Evolutionary conservation across 1,139 yeast species (phyloP).

Genomic region (Nadsonia starkeyi-henricii): DNA sequence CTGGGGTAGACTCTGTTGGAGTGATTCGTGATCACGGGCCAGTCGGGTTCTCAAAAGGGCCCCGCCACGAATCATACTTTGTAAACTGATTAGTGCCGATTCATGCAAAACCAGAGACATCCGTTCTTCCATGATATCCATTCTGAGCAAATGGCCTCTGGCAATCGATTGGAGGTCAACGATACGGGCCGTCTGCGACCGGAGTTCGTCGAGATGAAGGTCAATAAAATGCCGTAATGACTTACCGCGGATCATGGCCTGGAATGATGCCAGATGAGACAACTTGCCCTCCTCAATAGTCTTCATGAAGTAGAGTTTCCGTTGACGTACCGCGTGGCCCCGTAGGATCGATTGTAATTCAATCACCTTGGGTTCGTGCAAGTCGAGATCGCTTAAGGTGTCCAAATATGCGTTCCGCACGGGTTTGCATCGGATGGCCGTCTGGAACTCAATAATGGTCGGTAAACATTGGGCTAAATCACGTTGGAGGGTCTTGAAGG

Average conservation of each 20-base stretch:
- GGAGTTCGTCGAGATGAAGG: slow-evolving; percentile 1
- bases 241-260: slow-evolving; percentile 8
- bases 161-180: slow-evolving; percentile 20
- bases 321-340: slow-evolving; percentile 37
- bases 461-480: neutral
- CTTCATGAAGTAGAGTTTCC: slow-evolving; percentile 15
- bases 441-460: slow-evolving; percentile 29
- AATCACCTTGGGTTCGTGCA: neutral
- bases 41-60: slow-evolving; percentile 8
- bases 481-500: slow-evolving; percentile 19
- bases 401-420: neutral
- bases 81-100: slow-evolving; percentile 22
- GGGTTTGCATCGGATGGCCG: neutral
- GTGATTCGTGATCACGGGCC: slow-evolving; percentile 2
- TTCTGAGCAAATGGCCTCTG: slow-evolving; percentile 21
- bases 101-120: slow-evolving; percentile 1
- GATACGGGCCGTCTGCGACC: slow-evolving; percentile 17
- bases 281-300: slow-evolving; percentile 1
- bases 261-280: slow-evolving; percentile 2
- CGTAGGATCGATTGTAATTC: slow-evolving; percentile 27
- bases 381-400: neutral
- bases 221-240: slow-evolving; percentile 1
- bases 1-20: slow-evolving; percentile 22
- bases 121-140: slow-evolving; percentile 7
- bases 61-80: slow-evolving; percentile 37